Conservation (phyloP, 2,329 filamentous ascomycete genomes). For the Stagonosporopsis chrysanthemi region DNA sequence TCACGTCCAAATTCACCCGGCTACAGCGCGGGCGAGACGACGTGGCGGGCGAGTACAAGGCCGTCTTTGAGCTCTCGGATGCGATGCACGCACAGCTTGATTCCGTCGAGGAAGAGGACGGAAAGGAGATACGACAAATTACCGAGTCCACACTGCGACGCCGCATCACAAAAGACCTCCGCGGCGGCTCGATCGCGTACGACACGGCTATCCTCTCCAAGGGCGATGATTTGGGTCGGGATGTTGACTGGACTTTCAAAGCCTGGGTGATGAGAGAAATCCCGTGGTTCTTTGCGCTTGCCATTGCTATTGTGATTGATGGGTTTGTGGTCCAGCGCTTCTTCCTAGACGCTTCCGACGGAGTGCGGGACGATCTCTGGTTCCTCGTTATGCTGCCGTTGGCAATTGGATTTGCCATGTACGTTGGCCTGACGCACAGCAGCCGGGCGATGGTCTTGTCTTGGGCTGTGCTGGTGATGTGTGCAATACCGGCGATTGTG, state of each 20-base stretch:
- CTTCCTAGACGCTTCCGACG: not conserved
- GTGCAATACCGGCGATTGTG: conserved; percentile 2
- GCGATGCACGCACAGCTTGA: conserved; percentile 23
- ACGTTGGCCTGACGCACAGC: conserved; percentile 2
- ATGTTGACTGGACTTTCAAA: not conserved
- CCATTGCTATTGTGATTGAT: not conserved
- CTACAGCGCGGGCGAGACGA: not conserved
- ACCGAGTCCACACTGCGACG: not conserved
- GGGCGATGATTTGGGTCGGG: not conserved
- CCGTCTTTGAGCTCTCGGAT: conserved; percentile 26
- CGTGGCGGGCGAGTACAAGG: conserved; percentile 25
- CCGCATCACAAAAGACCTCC: conserved; percentile 5
- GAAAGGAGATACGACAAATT: not conserved
- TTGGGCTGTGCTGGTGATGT: conserved; percentile 5
- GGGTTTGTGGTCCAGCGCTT: not conserved
- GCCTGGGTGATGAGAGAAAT: conserved; percentile 5
- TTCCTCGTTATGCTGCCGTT: not conserved
- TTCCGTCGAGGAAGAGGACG: not conserved
- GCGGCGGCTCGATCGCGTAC: conserved; percentile 28
- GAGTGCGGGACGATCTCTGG: not conserved
- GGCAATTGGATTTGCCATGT: conserved; percentile 6
- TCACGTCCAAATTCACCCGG: conserved; percentile 13
- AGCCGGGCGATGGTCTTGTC: conserved; percentile 9
- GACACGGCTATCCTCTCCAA: not conserved
- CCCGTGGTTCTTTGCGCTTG: conserved; percentile 1